Base-by-base conservation (phyloP, 2,329 filamentous ascomycete species). In the Aspergillus fructus region DNA sequence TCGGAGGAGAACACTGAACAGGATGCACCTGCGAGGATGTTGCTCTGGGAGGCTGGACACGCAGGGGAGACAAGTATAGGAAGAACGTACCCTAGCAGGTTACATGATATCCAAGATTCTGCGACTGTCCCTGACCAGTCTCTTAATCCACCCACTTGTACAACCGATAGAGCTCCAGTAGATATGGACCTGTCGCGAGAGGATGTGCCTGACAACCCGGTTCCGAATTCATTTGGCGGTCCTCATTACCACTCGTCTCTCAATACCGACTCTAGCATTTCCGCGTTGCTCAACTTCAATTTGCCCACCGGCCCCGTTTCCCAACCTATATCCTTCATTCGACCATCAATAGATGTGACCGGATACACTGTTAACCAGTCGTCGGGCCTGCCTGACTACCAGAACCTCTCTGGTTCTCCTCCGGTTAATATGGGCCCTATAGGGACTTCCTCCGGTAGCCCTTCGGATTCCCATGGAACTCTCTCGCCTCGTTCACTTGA, bases 261-360 rank as follows among this genome's bases (percentile, higher is more conserved):
- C 4, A 66, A 68, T 40, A 65, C 66, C 17, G 68, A 53, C 24
- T 65, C 67, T 1, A 66, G 63, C 19, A 60, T 71, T 19, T 55
- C 63, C 3, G 62, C 64, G n/a, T 58, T 72, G 4, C 62, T 66
- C 17, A 57, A 64, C 6, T 71, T 74, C 43, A 60, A 58, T n/a
- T 70, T 74, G 23, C 68, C 70, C 23, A 61, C 68, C 30, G 70
- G 63, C 43, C 62, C 66, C 2, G 68, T 74, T 4, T 68, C 72
- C 3, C 69, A 71, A 47, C 70, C 71, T 33, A 66, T 72, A 3
- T 76, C 75, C 1, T 76, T 71, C 49, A 60, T 74, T 37, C 71
- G 69, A 6, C 68, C 70, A 15, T 60, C 69, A 5, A 46, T 63
- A 3, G 60, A 73, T 62, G 23, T 74, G 68, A 34, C 79, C 73